Evolutionary conservation across 78 protist genomes (phyloP), one percentile per base, ranked within the genome.

Genomic region (Dictyostelium intermedium): DNA sequence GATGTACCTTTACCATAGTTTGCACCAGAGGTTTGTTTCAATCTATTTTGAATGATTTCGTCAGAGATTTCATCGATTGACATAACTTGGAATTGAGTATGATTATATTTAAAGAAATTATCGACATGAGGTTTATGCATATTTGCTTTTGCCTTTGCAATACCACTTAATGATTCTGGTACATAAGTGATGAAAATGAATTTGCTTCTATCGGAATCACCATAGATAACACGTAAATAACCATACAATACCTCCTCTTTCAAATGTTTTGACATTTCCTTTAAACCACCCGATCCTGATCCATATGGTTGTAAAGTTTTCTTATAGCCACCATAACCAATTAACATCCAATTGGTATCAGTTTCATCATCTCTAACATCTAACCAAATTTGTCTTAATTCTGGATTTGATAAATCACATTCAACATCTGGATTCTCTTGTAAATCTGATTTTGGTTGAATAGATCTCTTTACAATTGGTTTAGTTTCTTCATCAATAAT

Each of bases 41-140:
- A 41, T 89, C 78, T 80, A 60, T 43, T 47, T 34, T 76, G 50
- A 30, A 92, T 85, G 53, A 87, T 80, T 4, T 82, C 78, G 5
- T 85, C 92, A 41, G 96, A 80, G 82, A 92, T 84, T 47, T 92
- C 96, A 23, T 85, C 91, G 50, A 85, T 56, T 8, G 93, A 85
- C 92, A 87, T 86, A 8, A 83, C 92, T 47, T 92, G 91, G 63
- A 92, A 70, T 69, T 83, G 87, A 70, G 91, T 60, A 50, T 92
- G 96, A 63, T 78, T 30, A 39, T 92, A 92, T 83, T 92, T 85
- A 61, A 92, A 92, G 87, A 92, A 92, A 76, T 66, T 82, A 66
- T 92, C 96, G 10, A 92, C 96, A 43, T 85, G 92, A 37, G 96
- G 96, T 32, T 92, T 92, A 72, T 92, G 96, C 92, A 85, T 85